Evolutionary conservation across 1,284 basidiomycete genomes (phyloP).

Genomic region (Rhodotorula sp.): DNA sequence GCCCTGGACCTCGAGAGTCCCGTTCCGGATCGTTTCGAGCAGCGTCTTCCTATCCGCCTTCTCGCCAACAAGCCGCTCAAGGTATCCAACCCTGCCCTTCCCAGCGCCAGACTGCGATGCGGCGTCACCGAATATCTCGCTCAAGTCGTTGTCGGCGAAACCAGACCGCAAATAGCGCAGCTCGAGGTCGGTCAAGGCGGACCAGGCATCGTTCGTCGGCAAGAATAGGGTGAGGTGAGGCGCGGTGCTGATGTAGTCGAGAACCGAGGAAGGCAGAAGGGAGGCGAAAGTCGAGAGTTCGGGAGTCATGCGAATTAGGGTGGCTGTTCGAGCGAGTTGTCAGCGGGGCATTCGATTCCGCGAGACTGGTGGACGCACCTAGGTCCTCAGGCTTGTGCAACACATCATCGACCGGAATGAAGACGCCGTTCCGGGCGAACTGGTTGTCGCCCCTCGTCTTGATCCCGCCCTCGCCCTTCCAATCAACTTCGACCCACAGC

Average conservation of each 20-base stretch:
- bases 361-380: constrained; percentile 62
- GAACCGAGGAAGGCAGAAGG: constrained; percentile 46
- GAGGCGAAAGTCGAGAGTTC: constrained; percentile 45
- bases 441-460: constrained; percentile 48
- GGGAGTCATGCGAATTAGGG: constrained; percentile 42
- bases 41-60: constrained; percentile 45
- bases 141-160: constrained; percentile 74
- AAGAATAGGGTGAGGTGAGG: constrained; percentile 84
- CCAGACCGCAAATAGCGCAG: constrained; percentile 72
- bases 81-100: constrained; percentile 39
- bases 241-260: constrained; percentile 39
- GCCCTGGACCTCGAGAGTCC: constrained; percentile 61
- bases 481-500: constrained; percentile 42
- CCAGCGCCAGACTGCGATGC: constrained; percentile 47
- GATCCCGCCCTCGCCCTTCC: constrained; percentile 43
- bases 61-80: constrained; percentile 32
- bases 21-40: constrained; percentile 68
- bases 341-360: constrained; percentile 54
- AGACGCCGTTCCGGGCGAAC: constrained; percentile 67
- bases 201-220: constrained; percentile 79
- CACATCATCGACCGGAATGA: constrained; percentile 73
- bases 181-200: constrained; percentile 53
- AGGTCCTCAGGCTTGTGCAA: constrained; percentile 73
- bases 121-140: constrained; percentile 69
- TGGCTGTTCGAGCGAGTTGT: constrained; percentile 17